Conservation (phyloP, 2,329 filamentous ascomycete species). For the Penicillium sclerotiorum region DNA sequence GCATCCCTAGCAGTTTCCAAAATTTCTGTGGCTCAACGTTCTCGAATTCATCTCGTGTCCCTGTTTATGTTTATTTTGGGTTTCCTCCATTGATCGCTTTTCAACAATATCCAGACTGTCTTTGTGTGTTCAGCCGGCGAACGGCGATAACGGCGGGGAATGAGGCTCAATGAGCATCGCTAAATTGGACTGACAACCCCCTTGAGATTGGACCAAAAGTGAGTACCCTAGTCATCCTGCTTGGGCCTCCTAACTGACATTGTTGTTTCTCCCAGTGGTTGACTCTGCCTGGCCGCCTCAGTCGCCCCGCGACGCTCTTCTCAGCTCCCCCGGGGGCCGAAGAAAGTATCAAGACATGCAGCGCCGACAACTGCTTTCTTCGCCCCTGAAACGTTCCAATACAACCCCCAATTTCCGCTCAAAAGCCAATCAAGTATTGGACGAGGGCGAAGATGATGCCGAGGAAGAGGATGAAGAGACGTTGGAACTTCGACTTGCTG, state of each 20-base stretch:
- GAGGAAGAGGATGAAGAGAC: constrained; percentile 87
- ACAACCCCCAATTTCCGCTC: constrained; percentile 44
- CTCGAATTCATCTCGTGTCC: neutral
- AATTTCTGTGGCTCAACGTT: neutral
- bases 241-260: constrained; percentile 1
- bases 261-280: constrained; percentile 36
- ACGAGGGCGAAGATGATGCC: constrained; percentile 52
- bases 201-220: constrained; percentile 15
- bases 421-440: constrained; percentile 36
- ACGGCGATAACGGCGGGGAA: constrained; percentile 18
- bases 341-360: constrained; percentile 71
- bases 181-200: constrained; percentile 8
- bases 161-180: constrained; percentile 19
- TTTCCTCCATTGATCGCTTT: too few species aligned
- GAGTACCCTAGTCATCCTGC: constrained; percentile 2
- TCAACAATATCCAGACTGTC: neutral
- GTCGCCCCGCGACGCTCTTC: constrained; percentile 63
- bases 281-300: constrained; percentile 62
- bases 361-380: constrained; percentile 69
- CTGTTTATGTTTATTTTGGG: too few species aligned
- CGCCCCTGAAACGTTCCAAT: constrained; percentile 60
- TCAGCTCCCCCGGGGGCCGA: constrained; percentile 76
- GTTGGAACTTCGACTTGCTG: constrained; percentile 79
- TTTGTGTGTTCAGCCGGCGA: constrained; percentile 10
- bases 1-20: constrained; percentile 8